Percentiles rank a stretch among this genome's conserved stretches.
These are phyloP conservation scores for Pythium pectinolyticum DNA, from an alignment of 352 stramenopile genomes.

Conservation along the genomic window DNA sequence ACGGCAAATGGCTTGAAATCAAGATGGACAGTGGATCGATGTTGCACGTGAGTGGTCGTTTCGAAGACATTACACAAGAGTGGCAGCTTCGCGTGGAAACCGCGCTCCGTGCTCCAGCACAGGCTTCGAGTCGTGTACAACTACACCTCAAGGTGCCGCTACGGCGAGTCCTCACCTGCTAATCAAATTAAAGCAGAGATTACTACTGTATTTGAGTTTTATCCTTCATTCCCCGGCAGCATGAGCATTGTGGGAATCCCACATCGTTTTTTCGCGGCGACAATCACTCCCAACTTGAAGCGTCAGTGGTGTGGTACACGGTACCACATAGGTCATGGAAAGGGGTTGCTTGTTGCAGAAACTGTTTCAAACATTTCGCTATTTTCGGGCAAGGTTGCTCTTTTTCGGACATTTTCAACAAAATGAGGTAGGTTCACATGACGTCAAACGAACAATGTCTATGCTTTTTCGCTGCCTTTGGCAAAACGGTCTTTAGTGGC, in stretches of 20 bases:
- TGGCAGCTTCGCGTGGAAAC: slow-evolving; percentile 20
- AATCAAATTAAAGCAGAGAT: neutral
- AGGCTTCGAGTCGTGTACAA: neutral
- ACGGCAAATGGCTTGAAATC: slow-evolving; percentile 30
- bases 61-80: slow-evolving; percentile 1
- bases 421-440: no score
- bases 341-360: slow-evolving; percentile 22
- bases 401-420: slow-evolving; percentile 28
- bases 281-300: slow-evolving; percentile 39
- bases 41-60: slow-evolving; percentile 6
- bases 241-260: neutral
- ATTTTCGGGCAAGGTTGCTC: slow-evolving; percentile 18
- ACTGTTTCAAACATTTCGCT: neutral
- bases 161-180: slow-evolving; percentile 24
- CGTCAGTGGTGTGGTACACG: slow-evolving; percentile 18
- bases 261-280: neutral
- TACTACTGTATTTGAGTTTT: no score
- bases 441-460: no score
- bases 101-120: slow-evolving; percentile 9
- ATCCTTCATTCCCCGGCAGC: no score
- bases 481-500: no score
- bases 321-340: slow-evolving; percentile 18
- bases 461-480: no score
- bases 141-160: neutral
- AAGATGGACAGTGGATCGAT: slow-evolving; percentile 11